A percentile compares a stretch with the other conserved stretches of the same genome.
Evolutionary conservation across 2,329 filamentous ascomycete genomes (phyloP).

Genomic region (Teratosphaeriaceae sp.): DNA sequence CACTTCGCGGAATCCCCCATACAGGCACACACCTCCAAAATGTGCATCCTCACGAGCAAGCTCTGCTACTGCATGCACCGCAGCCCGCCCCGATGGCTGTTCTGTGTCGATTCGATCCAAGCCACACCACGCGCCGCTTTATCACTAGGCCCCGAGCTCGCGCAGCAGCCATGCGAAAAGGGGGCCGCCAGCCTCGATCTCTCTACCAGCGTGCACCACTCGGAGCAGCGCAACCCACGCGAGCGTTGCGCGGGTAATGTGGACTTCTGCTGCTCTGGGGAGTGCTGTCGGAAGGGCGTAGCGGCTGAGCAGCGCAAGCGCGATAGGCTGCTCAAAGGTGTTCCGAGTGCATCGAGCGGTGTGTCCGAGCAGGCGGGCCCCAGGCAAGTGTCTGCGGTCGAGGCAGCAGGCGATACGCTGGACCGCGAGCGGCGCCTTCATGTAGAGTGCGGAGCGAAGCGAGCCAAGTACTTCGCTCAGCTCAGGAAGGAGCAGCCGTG

Average conservation of each 20-base stretch:
- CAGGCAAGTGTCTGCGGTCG: background rate
- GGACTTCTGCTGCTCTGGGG: constrained; percentile 1
- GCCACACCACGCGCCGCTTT: background rate
- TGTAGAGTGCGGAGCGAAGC: background rate
- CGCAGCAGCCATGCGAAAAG: background rate
- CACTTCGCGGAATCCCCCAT: background rate
- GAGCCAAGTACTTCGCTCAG: background rate
- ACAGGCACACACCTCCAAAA: background rate
- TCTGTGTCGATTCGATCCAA: background rate
- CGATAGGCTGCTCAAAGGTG: too few relatives aligned
- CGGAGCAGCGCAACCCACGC: background rate
- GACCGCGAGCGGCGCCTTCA: background rate
- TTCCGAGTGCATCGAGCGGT: too few relatives aligned
- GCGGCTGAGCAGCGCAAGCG: background rate
- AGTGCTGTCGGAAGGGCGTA: background rate
- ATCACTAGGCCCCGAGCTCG: background rate
- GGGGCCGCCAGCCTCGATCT: background rate
- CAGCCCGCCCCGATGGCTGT: background rate
- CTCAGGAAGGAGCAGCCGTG: background rate
- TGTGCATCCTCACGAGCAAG: background rate
- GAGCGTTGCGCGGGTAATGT: background rate
- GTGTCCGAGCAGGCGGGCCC: too few relatives aligned
- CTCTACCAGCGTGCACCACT: background rate
- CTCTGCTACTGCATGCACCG: constrained; percentile 1
- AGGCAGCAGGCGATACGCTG: background rate